Conservation (phyloP, 2,329 filamentous ascomycete genomes). For the Botrytis medusae region DNA sequence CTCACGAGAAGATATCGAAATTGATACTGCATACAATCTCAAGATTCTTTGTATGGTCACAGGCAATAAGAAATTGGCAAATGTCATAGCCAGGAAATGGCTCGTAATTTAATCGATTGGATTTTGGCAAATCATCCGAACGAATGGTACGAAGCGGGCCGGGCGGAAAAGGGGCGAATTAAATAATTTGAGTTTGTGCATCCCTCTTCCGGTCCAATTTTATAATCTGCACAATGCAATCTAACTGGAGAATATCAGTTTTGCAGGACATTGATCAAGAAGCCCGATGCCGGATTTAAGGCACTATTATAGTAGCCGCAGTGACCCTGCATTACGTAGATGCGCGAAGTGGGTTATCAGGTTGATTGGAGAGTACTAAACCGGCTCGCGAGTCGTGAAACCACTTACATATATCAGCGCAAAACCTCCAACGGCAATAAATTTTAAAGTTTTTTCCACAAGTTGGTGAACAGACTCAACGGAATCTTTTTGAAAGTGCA, state of each 20-base stretch:
- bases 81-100: conserved; percentile 59
- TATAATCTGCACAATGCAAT: neutral
- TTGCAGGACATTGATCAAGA: neutral
- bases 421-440: conserved; percentile 6
- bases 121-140: neutral
- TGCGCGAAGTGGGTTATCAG: conserved; percentile 2
- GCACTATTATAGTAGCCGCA: conserved; percentile 10
- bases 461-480: neutral
- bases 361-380: neutral
- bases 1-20: conserved; percentile 56
- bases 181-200: conserved; percentile 8
- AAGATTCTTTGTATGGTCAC: conserved; percentile 64
- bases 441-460: neutral
- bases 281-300: neutral
- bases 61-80: conserved; percentile 62
- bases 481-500: neutral
- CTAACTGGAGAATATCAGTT: neutral
- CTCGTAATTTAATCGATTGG: conserved; percentile 41
- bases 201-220: neutral
- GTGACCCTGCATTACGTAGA: neutral
- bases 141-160: neutral
- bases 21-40: conserved; percentile 74
- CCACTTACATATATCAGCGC: neutral
- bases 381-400: neutral
- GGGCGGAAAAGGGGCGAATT: neutral